Percentiles rank a stretch among this genome's conserved stretches.
These are phyloP conservation scores for Penicillium macrosclerotiorum DNA, from an alignment of 495 filamentous ascomycete species.

Conservation along the genomic window DNA sequence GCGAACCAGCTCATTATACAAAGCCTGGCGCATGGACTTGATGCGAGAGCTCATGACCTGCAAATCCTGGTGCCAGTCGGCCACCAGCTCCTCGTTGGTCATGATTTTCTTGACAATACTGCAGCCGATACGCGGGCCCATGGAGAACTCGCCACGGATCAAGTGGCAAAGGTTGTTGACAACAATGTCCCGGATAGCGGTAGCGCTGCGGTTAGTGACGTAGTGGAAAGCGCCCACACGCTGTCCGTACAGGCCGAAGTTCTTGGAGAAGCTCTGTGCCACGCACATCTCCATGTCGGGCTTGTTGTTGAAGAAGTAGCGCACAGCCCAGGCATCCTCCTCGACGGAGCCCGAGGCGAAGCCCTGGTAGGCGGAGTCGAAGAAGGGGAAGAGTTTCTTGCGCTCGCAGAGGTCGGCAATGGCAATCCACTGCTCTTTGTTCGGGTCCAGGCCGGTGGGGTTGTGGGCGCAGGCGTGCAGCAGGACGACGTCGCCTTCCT, in stretches of 20 bases:
- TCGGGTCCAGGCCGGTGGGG: constrained; percentile 54
- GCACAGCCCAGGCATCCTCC: constrained; percentile 54
- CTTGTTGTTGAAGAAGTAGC: constrained; percentile 52
- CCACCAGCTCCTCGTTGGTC: constrained; percentile 33
- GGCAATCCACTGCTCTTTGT: constrained; percentile 52
- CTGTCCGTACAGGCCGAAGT: constrained; percentile 56
- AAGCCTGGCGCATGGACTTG: constrained; percentile 44
- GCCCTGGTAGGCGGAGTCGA: constrained; percentile 58
- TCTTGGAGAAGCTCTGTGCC: constrained; percentile 55
- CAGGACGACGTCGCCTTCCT: constrained; percentile 44
- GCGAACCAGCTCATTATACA: constrained; percentile 42
- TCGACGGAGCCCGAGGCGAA: constrained; percentile 52
- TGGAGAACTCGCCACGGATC: constrained; percentile 50
- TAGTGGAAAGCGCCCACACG: constrained; percentile 51
- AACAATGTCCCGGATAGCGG: constrained; percentile 35
- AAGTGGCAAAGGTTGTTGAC: constrained; percentile 45
- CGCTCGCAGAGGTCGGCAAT: constrained; percentile 49
- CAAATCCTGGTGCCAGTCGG: constrained; percentile 50
- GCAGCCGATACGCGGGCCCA: constrained; percentile 48
- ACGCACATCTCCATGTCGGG: constrained; percentile 50
- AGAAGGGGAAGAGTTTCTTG: constrained; percentile 54
- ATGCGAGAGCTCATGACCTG: constrained; percentile 52
- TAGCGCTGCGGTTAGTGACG: constrained; percentile 31
- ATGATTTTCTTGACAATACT: constrained; percentile 51
- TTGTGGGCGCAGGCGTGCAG: constrained; percentile 58